Conservation (phyloP, 352 stramenopile genomes). For the Phytopythium kandeliae region DNA sequence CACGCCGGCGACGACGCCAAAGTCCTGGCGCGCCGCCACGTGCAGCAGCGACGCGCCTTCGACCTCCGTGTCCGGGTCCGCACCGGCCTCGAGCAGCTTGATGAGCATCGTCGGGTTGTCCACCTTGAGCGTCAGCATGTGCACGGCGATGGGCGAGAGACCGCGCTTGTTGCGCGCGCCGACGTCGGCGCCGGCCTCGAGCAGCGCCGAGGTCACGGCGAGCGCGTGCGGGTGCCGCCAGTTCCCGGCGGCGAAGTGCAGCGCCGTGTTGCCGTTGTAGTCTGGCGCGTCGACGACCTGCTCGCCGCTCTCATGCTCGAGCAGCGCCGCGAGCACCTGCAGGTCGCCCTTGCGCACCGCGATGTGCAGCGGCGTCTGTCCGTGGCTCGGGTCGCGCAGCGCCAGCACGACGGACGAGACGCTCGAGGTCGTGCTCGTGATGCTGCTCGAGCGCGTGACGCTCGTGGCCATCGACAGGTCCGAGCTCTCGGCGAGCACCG, state of each 20-base stretch:
- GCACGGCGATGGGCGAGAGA: slow-evolving; percentile 59
- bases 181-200: slow-evolving; percentile 51
- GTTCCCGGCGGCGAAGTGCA: slow-evolving; percentile 70
- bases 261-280: slow-evolving; percentile 76
- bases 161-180: slow-evolving; percentile 52
- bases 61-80: slow-evolving; percentile 53
- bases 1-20: slow-evolving; percentile 45
- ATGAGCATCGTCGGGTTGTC: slow-evolving; percentile 60
- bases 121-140: slow-evolving; percentile 76
- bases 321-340: slow-evolving; percentile 62
- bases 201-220: slow-evolving; percentile 36
- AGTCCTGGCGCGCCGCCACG: slow-evolving; percentile 40
- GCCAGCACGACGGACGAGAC: slow-evolving; percentile 67
- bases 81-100: slow-evolving; percentile 59
- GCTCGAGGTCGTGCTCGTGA: slow-evolving; percentile 53
- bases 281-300: slow-evolving; percentile 65
- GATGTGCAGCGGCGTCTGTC: slow-evolving; percentile 73
- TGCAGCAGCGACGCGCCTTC: slow-evolving; percentile 63
- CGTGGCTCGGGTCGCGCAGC: slow-evolving; percentile 67
- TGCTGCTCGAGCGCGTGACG: slow-evolving; percentile 32
- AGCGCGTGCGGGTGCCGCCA: slow-evolving; percentile 45
- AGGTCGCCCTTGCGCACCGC: slow-evolving; percentile 67
- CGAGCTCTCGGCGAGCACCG: slow-evolving; percentile 42
- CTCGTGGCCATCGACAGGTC: slow-evolving; percentile 41
- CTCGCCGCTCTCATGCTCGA: slow-evolving; percentile 63